phyloP scores from a whole-genome alignment of 768 basidiomycete genomes.

The Russula lepida region DNA sequence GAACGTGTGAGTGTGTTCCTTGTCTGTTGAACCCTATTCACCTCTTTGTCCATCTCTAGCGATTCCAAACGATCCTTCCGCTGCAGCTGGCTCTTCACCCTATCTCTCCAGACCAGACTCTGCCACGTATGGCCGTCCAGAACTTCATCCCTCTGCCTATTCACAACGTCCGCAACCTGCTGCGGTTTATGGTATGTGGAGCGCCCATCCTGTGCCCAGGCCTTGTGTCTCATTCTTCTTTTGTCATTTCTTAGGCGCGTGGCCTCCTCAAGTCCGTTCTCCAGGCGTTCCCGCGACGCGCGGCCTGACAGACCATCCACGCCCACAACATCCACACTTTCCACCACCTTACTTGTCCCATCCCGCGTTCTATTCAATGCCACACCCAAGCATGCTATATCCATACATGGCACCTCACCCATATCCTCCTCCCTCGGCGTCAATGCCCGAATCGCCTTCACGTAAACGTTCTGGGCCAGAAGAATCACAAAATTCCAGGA shows the following conservation, averaged over 20 bases:
- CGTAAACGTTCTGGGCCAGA: conserved; percentile 12
- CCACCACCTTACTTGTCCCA: conserved; percentile 6
- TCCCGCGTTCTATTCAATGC: conserved; percentile 14
- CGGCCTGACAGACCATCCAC: not conserved
- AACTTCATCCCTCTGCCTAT: not conserved
- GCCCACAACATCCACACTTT: conserved; percentile 8
- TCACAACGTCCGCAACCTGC: not conserved
- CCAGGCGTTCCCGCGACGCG: not conserved
- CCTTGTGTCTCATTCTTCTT: not conserved
- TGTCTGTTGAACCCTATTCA: conserved; percentile 9
- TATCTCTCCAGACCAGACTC: conserved; percentile 16
- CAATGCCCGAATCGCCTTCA: not conserved
- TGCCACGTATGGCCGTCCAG: conserved; percentile 12
- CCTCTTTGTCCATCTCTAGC: conserved; percentile 15
- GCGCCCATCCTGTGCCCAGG: not conserved
- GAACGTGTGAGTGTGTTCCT: conserved; percentile 40
- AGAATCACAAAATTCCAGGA: conserved; percentile 3
- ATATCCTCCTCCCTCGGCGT: not conserved
- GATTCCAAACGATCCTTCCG: conserved; percentile 11
- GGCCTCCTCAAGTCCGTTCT: conserved; percentile 9
- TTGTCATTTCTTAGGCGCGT: conserved; percentile 9
- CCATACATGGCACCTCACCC: conserved; percentile 10
- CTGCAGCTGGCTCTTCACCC: not conserved
- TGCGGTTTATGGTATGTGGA: conserved; percentile 4
- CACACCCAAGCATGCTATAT: conserved; percentile 16